Percentiles rank a stretch among this genome's conserved stretches.
phyloP scores from a whole-genome alignment of 108 stramenopile genomes.

The Cyclostephanos tholiformis region DNA sequence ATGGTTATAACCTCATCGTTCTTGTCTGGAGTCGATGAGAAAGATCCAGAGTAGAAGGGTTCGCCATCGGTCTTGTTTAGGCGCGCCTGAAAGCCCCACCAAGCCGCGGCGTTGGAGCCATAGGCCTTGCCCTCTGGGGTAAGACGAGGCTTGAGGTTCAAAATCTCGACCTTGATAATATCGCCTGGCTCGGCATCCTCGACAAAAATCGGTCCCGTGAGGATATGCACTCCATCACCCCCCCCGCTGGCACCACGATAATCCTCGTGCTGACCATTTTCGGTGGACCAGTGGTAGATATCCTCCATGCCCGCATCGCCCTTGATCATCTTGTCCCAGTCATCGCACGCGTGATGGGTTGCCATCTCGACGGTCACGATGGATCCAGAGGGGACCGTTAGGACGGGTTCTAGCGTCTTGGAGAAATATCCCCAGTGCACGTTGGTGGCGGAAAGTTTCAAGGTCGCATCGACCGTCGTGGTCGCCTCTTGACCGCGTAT shows the following conservation, averaged over 20 bases:
- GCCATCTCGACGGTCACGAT: slow-evolving; percentile 53
- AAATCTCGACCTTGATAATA: slow-evolving; percentile 50
- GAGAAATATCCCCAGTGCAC: slow-evolving; percentile 56
- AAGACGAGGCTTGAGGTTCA: slow-evolving; percentile 34
- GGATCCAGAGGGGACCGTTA: slow-evolving; percentile 34
- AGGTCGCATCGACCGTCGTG: no score
- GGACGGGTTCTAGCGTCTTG: slow-evolving; percentile 22
- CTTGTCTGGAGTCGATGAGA: slow-evolving; percentile 32
- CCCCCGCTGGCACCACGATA: slow-evolving; percentile 49
- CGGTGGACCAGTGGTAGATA: slow-evolving; percentile 42
- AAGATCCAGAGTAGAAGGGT: slow-evolving; percentile 29
- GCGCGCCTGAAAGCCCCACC: slow-evolving; percentile 52
- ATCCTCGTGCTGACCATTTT: slow-evolving; percentile 31
- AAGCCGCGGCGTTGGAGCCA: slow-evolving; percentile 51
- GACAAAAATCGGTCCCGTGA: slow-evolving; percentile 50
- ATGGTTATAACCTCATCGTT: slow-evolving; percentile 51
- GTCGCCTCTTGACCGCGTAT: no score
- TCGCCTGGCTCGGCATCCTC: slow-evolving; percentile 48
- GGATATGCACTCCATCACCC: slow-evolving; percentile 43
- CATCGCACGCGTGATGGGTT: slow-evolving; percentile 56
- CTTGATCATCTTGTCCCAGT: slow-evolving; percentile 53
- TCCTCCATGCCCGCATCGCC: slow-evolving; percentile 53
- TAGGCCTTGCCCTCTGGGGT: slow-evolving; percentile 44
- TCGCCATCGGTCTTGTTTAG: slow-evolving; percentile 27
- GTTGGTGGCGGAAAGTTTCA: no score